These are phyloP conservation scores for Echites panduratus DNA, from an alignment of 257 asterid species.

Conservation along the genomic window DNA sequence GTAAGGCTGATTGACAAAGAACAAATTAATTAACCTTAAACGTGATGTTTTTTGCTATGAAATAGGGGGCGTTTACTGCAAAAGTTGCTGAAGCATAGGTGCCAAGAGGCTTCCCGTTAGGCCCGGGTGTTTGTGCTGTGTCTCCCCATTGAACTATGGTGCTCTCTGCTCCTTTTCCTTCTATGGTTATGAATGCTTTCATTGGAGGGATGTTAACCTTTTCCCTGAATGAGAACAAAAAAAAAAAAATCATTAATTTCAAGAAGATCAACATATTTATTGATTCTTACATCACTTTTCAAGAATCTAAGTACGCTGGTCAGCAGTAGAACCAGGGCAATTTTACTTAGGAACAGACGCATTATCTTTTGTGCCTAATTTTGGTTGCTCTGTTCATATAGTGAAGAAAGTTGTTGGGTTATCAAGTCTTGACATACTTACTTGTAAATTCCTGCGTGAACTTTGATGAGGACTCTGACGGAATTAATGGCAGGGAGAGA, in stretches of 20 bases:
- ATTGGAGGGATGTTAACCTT: constrained; percentile 56
- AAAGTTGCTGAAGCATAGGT: constrained; percentile 89
- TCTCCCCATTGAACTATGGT: constrained; percentile 87
- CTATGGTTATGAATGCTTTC: constrained; percentile 63
- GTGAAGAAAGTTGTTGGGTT: too few relatives aligned
- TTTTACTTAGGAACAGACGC: neutral
- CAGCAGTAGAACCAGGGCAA: neutral
- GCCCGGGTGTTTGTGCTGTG: constrained; percentile 75
- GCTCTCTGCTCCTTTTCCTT: constrained; percentile 79
- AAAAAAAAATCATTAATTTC: neutral
- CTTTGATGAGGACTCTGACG: constrained; percentile 68
- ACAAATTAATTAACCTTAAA: constrained; percentile 47
- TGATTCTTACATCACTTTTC: constrained; percentile 2
- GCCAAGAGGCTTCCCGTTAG: constrained; percentile 62
- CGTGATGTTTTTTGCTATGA: constrained; percentile 75
- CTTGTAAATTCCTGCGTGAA: constrained; percentile 90
- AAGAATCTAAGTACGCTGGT: neutral
- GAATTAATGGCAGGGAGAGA: constrained; percentile 72
- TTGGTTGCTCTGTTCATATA: neutral
- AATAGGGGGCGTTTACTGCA: constrained; percentile 78
- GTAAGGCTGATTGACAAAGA: neutral
- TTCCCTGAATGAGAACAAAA: constrained; percentile 44
- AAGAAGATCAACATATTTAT: neutral
- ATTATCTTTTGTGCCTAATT: neutral
- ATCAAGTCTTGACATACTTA: constrained; percentile 24